These are phyloP conservation scores for Trichoderma asperelloides DNA, from an alignment of 495 filamentous ascomycete species.

Conservation along the genomic window DNA sequence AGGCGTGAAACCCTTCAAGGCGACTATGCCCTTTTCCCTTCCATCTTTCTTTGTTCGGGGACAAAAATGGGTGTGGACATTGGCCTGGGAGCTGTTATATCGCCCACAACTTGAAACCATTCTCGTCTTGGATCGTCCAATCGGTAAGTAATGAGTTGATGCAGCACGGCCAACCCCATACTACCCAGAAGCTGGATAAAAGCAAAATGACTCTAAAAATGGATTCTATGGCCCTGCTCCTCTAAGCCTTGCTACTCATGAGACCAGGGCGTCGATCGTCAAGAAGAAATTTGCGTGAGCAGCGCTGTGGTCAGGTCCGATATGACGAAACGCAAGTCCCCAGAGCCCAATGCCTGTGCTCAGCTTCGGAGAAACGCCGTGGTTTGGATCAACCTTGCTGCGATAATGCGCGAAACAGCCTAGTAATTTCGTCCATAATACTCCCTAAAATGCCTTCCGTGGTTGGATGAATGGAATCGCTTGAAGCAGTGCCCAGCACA, in stretches of 20 bases:
- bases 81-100: background rate
- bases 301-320: background rate
- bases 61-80: background rate
- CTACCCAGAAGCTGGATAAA: background rate
- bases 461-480: background rate
- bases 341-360: background rate
- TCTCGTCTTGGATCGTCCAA: constrained; percentile 4
- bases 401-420: background rate
- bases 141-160: background rate
- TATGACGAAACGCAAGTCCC: background rate
- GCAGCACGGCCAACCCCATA: background rate
- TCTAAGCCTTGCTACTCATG: background rate
- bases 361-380: background rate
- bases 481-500: background rate
- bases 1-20: background rate
- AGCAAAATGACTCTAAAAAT: background rate
- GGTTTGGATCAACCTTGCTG: background rate
- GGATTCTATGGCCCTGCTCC: background rate
- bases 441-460: background rate
- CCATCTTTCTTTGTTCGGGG: background rate
- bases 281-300: background rate
- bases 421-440: background rate
- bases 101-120: background rate
- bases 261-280: background rate
- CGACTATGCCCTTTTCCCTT: background rate